Evolutionary conservation across 2,329 filamentous ascomycete genomes (phyloP), one percentile per base, ranked within the genome.

Genomic region (Fusarium buharicum): DNA sequence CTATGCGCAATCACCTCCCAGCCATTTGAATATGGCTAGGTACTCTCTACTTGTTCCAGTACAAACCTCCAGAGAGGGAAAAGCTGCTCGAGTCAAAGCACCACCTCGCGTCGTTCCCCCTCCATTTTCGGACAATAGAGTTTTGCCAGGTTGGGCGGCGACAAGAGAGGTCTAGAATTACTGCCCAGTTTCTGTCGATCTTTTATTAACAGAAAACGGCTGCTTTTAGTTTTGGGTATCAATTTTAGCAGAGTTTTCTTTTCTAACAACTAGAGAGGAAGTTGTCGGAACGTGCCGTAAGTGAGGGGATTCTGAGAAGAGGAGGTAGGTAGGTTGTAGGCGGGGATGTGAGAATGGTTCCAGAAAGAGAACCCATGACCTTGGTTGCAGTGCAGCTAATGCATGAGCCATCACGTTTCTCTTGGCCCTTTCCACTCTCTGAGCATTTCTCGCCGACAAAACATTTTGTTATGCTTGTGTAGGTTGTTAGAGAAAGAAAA

Each of bases 171-270:
- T 47, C 36, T 41, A 27, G 51, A 65, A 30, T 65, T 54, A 37
- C 52, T 65, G 61, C 61, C 61, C 61, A 65, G 60, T 62, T 38
- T 45, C 27, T 64, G 61, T 54, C 61, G 61, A 64, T 65, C 50
- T 46, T 14, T 45, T 38, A 13, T 7, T 12, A 6, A 20, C 5
- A 37, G 12, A 14, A 18, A 37, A 14, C 6, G 12, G 37, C 14
- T 24, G 24, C 36, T 30, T 22, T 22, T 6, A 31, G 7, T 55
- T 28, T 59, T 60, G 56, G 55, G 55, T 60, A 55, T 49, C 56
- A 60, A 54, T 54, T 18, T 31, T 48, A 40, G 48, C 39, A 46
- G 28, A 48, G 18, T 37, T 58, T 47, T 16, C 22, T 8, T 13
- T 6, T 13, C 27, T 28, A 28, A n/a, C n/a, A n/a, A n/a, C n/a